Percentiles rank a stretch among this genome's conserved stretches.
These are phyloP conservation scores for Lasiodiplodia citricola DNA, from an alignment of 2,329 filamentous ascomycete species.

Conservation along the genomic window DNA sequence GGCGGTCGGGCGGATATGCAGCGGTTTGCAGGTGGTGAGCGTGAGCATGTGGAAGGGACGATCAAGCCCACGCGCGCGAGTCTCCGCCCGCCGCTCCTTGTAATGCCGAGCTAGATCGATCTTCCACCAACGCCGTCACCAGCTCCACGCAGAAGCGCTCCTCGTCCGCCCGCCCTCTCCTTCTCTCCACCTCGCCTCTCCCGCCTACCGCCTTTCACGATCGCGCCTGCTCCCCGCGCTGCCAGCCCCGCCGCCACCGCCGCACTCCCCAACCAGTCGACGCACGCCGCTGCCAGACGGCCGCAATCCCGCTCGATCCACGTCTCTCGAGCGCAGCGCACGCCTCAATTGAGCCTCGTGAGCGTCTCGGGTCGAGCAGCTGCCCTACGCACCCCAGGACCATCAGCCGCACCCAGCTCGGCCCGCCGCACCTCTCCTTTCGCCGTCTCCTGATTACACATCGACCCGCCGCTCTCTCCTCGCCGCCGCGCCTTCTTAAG, in stretches of 20 bases:
- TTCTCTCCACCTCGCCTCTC: conserved; percentile 20
- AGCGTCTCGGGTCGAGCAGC: conserved; percentile 14
- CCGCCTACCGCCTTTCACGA: conserved; percentile 26
- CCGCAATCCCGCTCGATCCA: not conserved
- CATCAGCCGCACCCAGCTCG: conserved; percentile 27
- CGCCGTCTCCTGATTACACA: conserved; percentile 26
- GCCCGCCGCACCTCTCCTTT: conserved; percentile 24
- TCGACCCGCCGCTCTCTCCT: conserved; percentile 17
- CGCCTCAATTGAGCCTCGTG: conserved; percentile 22
- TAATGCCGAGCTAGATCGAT: conserved; percentile 27
- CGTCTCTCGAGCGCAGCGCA: not conserved
- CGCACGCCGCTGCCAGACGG: not conserved
- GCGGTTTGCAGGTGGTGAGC: not conserved
- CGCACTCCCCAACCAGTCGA: not conserved
- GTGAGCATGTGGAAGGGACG: conserved; percentile 20
- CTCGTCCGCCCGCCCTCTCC: not conserved
- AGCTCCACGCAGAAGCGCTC: not conserved
- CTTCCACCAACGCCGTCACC: conserved; percentile 20
- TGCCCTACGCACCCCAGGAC: conserved; percentile 23
- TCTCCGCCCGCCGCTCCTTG: conserved; percentile 22
- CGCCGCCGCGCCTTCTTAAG: conserved; percentile 19
- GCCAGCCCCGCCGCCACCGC: not conserved
- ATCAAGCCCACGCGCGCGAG: conserved; percentile 16
- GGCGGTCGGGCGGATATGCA: conserved; percentile 10
- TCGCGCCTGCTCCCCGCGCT: conserved; percentile 9